Base-by-base conservation (phyloP, 495 filamentous ascomycete genomes). In the Aspergillus affinis region DNA sequence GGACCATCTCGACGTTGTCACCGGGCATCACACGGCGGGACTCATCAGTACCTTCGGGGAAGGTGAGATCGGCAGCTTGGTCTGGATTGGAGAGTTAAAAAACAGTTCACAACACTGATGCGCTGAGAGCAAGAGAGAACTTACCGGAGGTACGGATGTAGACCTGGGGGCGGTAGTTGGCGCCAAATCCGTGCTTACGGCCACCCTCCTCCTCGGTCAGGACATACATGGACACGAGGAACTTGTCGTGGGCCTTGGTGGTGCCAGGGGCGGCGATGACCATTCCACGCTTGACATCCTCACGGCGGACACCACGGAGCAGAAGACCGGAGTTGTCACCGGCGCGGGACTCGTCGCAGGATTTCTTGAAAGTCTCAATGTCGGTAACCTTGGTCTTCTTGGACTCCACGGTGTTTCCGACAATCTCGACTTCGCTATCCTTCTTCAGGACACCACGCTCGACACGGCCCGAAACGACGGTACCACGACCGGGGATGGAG, bases 361-460 rank as follows among this genome's bases (percentile, higher is more conserved):
- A 91, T 83, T 98, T 98, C 84, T 98, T 95, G 84, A 98, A 98
- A 60, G 92, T 98, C 82, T 98, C 94, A 71, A 98, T 97, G 69
- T 98, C 94, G 68, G 94, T 98, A 59, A 98, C 93, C 82, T 97
- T 98, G 72, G 95, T 97, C 85, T 94, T 96, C 80, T 96, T 90
- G 61, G 90, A 79, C 46, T 74, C 75, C 64, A 84, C 83, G 44
- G 61, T 62, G 76, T 91, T 94, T 69, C 94, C 94, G 65, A 98
- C 80, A 61, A 98, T 84, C 81, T 98, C 94, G 57, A 98, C 88
- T 69, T 98, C 94, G 52, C 82, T 77, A 75, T 97, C 95, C 79
- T 84, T 89, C 88, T 95, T 97, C 69, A 98, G 80, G 27, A 81
- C 77, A 75, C 94, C 94, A 72, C 95, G 93, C 86, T 98, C 94